phyloP scores from a whole-genome alignment of 1,284 basidiomycete genomes.

The Clitocybe nebularis region DNA sequence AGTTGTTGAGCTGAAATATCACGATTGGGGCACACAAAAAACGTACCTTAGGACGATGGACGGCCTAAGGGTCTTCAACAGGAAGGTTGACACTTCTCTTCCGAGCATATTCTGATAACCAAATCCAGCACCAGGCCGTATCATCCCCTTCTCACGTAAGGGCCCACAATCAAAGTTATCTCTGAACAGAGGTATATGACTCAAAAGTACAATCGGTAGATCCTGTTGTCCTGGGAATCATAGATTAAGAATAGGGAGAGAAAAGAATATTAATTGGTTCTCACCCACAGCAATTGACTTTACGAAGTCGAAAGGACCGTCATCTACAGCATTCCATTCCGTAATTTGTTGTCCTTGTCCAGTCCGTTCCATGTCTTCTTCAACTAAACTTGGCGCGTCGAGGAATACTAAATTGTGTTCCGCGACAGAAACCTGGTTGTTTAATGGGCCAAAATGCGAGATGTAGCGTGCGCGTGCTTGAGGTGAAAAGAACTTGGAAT shows the following conservation, averaged over 20 bases:
- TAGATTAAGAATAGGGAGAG: background rate
- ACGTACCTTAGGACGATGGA: conserved; percentile 69
- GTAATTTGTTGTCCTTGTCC: conserved; percentile 39
- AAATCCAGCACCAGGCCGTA: conserved; percentile 72
- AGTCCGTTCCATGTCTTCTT: conserved; percentile 71
- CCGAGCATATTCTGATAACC: conserved; percentile 86
- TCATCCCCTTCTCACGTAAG: conserved; percentile 69
- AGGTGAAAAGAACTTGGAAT: conserved; percentile 52
- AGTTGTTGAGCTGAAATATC: conserved; percentile 7
- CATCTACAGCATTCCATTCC: conserved; percentile 54
- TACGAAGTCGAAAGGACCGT: conserved; percentile 70
- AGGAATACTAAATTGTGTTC: conserved; percentile 74
- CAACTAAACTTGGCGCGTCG: conserved; percentile 74
- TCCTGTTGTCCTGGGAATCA: conserved; percentile 8
- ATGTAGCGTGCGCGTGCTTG: conserved; percentile 60
- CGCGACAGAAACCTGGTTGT: conserved; percentile 49
- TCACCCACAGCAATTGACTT: conserved; percentile 49
- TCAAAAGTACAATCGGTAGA: conserved; percentile 56
- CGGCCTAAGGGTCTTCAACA: conserved; percentile 67
- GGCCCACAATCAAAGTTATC: conserved; percentile 66
- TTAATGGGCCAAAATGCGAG: conserved; percentile 63
- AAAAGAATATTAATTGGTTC: conserved; percentile 13
- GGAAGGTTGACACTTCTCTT: conserved; percentile 64
- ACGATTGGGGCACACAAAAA: background rate
- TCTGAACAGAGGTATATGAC: conserved; percentile 82